Evolutionary conservation across 441 rosid genomes (phyloP).

Genomic region (Capsella rubella): DNA sequence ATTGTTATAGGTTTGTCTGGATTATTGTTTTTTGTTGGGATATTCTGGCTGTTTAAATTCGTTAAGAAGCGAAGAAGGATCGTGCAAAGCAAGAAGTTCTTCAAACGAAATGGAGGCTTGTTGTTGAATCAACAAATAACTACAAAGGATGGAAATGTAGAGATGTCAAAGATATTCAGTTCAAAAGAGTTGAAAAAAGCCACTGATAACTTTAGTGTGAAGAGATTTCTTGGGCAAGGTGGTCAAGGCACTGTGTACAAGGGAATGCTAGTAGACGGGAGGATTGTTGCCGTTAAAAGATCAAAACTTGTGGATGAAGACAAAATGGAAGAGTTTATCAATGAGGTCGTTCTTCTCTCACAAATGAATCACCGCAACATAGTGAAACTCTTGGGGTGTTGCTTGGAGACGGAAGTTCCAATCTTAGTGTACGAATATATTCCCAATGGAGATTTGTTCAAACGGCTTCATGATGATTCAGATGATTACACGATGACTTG

Average conservation of each 20-base stretch:
- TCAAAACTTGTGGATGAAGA: conserved; percentile 32
- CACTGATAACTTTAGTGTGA: conserved; percentile 45
- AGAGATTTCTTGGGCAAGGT: conserved; percentile 51
- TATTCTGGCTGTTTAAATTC: conserved; percentile 15
- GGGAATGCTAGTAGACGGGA: conserved; percentile 39
- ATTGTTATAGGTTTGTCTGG: conserved; percentile 27
- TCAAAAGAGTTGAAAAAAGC: conserved; percentile 50
- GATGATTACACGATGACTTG: conserved; percentile 37
- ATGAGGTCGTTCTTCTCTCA: conserved; percentile 30
- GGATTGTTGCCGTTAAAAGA: conserved; percentile 48
- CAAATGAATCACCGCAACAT: conserved; percentile 40
- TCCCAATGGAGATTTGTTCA: conserved; percentile 35
- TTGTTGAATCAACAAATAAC: conserved; percentile 43
- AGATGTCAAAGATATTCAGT: conserved; percentile 46
- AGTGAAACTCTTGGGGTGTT: conserved; percentile 45
- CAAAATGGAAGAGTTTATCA: conserved; percentile 35
- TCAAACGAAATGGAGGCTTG: conserved; percentile 52
- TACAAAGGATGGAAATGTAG: conserved; percentile 24
- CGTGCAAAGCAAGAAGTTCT: conserved; percentile 18
- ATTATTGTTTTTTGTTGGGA: not conserved
- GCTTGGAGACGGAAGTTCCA: conserved; percentile 44
- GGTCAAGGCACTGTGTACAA: conserved; percentile 48
- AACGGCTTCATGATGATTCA: conserved; percentile 31
- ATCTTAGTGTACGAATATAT: conserved; percentile 43
- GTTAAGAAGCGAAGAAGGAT: conserved; percentile 14